phyloP scores from a whole-genome alignment of 1,284 basidiomycete species.

The Naganishia sp. region DNA sequence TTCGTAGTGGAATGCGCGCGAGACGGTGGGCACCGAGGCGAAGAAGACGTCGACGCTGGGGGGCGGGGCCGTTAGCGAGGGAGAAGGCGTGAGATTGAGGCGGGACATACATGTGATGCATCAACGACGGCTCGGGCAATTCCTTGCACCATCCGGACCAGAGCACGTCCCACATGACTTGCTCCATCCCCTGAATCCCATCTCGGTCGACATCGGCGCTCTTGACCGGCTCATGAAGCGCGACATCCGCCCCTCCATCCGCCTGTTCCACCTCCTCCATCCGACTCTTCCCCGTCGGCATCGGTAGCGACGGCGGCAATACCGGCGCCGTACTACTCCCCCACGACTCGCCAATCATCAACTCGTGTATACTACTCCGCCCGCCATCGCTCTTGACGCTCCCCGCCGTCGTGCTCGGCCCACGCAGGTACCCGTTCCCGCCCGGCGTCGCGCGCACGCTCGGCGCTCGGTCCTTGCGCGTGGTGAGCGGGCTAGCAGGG shows the following conservation, averaged over 20 bases:
- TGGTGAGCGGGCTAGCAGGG: not conserved
- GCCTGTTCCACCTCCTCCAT: not conserved
- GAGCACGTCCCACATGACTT: conserved; percentile 41
- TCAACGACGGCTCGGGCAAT: conserved; percentile 48
- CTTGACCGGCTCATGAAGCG: not conserved
- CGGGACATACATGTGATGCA: conserved; percentile 49
- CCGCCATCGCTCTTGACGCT: conserved; percentile 15
- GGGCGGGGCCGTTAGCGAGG: not conserved
- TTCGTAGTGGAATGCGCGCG: conserved; percentile 47
- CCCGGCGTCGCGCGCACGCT: not conserved
- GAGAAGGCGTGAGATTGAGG: not conserved
- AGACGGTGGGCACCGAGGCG: conserved; percentile 45
- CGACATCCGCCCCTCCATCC: not conserved
- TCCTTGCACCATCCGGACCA: conserved; percentile 50
- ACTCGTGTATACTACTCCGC: conserved; percentile 18
- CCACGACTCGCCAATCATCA: conserved; percentile 28
- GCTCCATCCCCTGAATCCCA: not conserved
- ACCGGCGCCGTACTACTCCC: not conserved
- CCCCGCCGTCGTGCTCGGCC: conserved; percentile 1
- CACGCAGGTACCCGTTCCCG: not conserved
- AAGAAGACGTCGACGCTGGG: conserved; percentile 50
- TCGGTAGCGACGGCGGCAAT: not conserved
- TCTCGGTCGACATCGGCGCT: not conserved
- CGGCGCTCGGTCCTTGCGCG: not conserved
- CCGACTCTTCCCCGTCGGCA: not conserved